Evolutionary conservation across 75 land plant species (phyloP).

Genomic region (Sequoia sempervirens): DNA sequence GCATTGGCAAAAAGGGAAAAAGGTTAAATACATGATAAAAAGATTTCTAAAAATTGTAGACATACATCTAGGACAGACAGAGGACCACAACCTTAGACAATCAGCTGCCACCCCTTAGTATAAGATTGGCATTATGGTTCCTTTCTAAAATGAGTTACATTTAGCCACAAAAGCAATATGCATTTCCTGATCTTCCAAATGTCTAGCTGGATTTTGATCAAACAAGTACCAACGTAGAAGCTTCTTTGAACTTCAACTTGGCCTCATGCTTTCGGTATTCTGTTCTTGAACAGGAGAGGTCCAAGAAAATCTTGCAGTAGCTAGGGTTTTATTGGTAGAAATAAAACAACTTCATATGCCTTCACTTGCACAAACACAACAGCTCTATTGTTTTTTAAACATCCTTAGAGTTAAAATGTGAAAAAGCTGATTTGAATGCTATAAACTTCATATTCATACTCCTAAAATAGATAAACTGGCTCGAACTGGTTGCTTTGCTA

Average conservation of each 20-base stretch:
- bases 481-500: neutral
- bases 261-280: neutral
- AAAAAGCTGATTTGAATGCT: neutral
- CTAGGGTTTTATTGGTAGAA: neutral
- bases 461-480: neutral
- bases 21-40: no score
- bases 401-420: neutral
- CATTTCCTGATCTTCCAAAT: neutral
- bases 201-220: neutral
- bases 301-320: neutral
- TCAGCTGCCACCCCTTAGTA: neutral
- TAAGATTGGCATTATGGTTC: neutral
- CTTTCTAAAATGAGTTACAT: neutral
- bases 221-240: neutral
- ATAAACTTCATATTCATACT: neutral
- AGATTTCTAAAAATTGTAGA: neutral
- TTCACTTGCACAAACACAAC: neutral
- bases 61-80: neutral
- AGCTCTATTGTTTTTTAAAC: neutral
- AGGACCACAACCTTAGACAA: neutral
- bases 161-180: neutral
- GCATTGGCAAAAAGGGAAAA: no score
- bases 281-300: neutral
- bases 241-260: neutral
- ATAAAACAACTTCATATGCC: no score